phyloP scores from a whole-genome alignment of 2,329 filamentous ascomycete genomes.

The Massarina eburnea region DNA sequence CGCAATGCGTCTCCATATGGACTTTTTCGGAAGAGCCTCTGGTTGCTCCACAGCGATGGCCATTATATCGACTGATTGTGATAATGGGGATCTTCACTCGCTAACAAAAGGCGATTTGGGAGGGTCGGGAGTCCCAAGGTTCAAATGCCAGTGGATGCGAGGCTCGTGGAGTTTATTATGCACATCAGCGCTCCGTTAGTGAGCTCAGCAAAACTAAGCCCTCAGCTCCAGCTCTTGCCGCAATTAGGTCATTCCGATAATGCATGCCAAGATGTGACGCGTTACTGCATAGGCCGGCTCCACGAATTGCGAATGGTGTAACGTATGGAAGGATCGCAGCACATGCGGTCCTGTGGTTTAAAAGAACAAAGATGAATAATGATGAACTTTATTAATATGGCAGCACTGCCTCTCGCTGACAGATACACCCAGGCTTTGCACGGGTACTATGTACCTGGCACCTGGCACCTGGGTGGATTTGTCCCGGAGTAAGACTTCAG shows the following conservation, averaged over 20 bases:
- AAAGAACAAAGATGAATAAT: too few relatives aligned
- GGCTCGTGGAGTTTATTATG: neutral
- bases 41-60: conserved; percentile 6
- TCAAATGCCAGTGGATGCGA: neutral
- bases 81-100: neutral
- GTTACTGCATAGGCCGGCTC: neutral
- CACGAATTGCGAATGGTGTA: neutral
- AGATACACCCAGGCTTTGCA: neutral
- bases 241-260: neutral
- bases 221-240: neutral
- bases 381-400: too few relatives aligned
- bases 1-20: conserved; percentile 10
- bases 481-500: too few relatives aligned
- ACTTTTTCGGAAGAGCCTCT: conserved; percentile 3
- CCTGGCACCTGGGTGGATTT: too few relatives aligned
- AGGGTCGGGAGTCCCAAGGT: neutral
- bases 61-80: neutral
- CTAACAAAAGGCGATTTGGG: neutral
- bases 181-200: neutral
- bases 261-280: neutral
- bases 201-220: neutral
- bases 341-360: neutral
- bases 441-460: too few relatives aligned
- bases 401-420: neutral
- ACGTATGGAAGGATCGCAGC: neutral